Evolutionary conservation across 805 yeast genomes (phyloP).

Genomic region (Kodamaea sagamina): DNA sequence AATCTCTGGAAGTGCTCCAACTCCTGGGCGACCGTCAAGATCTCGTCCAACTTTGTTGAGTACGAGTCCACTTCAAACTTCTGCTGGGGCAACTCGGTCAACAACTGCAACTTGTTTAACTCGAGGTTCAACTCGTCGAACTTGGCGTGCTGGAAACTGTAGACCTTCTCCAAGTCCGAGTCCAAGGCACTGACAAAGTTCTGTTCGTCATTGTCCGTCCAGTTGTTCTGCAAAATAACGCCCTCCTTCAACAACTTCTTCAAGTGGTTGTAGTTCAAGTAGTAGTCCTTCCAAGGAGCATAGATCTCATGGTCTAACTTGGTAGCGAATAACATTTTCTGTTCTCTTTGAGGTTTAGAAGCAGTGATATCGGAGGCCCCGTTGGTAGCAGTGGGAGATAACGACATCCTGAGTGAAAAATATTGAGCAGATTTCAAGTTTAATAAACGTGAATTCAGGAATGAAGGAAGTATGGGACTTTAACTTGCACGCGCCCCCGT

Average conservation of each 20-base stretch:
- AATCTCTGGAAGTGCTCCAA: conserved; percentile 87
- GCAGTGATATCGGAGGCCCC: conserved; percentile 2
- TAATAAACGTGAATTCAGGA: background rate
- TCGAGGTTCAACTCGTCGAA: conserved; percentile 67
- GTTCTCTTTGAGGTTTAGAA: conserved; percentile 8
- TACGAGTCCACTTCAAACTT: conserved; percentile 60
- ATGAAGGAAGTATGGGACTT: background rate
- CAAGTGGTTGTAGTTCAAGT: conserved; percentile 64
- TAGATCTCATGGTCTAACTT: conserved; percentile 79
- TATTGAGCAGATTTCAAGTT: conserved; percentile 2
- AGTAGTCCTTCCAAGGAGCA: conserved; percentile 83
- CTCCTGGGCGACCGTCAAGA: conserved; percentile 75
- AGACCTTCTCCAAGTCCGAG: conserved; percentile 73
- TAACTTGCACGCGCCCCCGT: conserved; percentile 7
- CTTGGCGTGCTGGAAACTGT: conserved; percentile 65
- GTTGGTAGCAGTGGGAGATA: conserved; percentile 7
- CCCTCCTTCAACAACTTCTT: conserved; percentile 72
- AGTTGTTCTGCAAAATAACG: conserved; percentile 47
- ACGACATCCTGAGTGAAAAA: conserved; percentile 5
- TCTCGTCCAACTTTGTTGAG: conserved; percentile 70
- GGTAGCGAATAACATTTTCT: conserved; percentile 79
- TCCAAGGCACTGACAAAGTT: conserved; percentile 68
- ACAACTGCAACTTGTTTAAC: conserved; percentile 63
- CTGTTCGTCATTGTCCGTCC: conserved; percentile 75
- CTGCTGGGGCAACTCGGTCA: conserved; percentile 41